Percentiles rank a stretch among this genome's conserved stretches.
Conservation (phyloP, 176 grass and related monocot species). For the Eleusine indica region DNA sequence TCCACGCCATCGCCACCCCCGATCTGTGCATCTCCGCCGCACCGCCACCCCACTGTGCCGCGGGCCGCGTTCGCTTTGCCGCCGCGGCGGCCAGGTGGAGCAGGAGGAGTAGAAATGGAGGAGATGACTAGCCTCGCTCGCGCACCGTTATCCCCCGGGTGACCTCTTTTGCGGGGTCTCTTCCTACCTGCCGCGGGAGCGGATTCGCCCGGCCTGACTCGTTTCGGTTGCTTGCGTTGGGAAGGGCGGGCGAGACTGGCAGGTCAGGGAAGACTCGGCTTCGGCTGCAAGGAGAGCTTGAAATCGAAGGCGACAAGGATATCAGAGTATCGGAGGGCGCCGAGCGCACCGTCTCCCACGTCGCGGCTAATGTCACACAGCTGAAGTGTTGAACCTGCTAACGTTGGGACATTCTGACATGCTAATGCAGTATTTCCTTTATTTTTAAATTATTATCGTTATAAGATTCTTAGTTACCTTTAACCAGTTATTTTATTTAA, state of each 20-base stretch:
- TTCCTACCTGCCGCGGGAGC: not conserved
- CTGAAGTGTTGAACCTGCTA: too few relatives aligned
- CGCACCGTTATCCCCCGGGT: not conserved
- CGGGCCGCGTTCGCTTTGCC: not conserved
- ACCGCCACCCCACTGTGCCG: not conserved
- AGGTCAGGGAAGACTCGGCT: not conserved
- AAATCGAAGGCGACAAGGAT: not conserved
- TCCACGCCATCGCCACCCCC: conserved; percentile 82
- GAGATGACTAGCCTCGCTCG: not conserved
- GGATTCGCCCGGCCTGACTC: too few relatives aligned
- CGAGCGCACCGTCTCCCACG: not conserved
- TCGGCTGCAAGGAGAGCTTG: not conserved
- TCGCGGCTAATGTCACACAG: too few relatives aligned
- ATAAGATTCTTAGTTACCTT: too few relatives aligned
- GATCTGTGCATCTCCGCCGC: conserved; percentile 70
- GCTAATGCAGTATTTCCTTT: too few relatives aligned
- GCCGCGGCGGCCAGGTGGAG: not conserved
- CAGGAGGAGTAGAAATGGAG: not conserved
- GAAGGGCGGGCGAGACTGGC: too few relatives aligned
- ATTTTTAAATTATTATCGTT: too few relatives aligned
- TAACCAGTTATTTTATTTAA: too few relatives aligned
- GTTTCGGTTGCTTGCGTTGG: too few relatives aligned
- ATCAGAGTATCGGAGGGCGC: not conserved
- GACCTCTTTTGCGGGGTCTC: not conserved
- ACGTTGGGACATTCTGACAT: too few relatives aligned